These are phyloP conservation scores for Fusarium anguioides DNA, from an alignment of 2,329 filamentous ascomycete genomes.

Conservation along the genomic window DNA sequence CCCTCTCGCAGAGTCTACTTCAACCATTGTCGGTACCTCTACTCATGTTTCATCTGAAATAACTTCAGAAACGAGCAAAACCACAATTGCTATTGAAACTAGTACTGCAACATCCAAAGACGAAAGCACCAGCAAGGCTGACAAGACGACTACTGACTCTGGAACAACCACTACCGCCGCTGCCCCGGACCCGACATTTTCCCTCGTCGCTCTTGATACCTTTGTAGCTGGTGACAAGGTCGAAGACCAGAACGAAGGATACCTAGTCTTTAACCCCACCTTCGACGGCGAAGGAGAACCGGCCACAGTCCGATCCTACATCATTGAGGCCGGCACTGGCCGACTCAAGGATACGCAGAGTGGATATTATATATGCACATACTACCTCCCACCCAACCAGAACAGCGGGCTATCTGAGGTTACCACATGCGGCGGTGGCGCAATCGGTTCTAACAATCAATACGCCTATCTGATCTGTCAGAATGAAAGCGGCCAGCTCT, in stretches of 20 bases:
- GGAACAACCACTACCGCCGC: background rate
- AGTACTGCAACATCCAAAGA: background rate
- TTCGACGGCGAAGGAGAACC: background rate
- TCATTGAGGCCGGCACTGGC: background rate
- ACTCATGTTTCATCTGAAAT: background rate
- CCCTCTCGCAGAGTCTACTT: background rate
- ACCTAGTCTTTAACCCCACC: background rate
- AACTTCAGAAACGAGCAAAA: no score
- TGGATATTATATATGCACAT: background rate
- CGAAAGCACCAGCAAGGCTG: background rate
- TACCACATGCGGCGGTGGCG: accelerated
- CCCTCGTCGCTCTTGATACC: accelerated
- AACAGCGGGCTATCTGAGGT: background rate
- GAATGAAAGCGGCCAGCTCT: background rate
- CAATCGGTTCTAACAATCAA: accelerated
- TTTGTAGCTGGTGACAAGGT: background rate
- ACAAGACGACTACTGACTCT: background rate
- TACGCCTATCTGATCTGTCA: background rate
- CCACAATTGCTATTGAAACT: background rate
- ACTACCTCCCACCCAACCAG: background rate
- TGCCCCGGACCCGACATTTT: background rate
- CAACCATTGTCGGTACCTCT: background rate
- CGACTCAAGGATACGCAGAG: background rate
- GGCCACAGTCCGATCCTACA: accelerated
- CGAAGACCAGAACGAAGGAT: no score